Evolutionary conservation across 148 eudicot species (phyloP).

Genomic region (Amaranthus palmeri): DNA sequence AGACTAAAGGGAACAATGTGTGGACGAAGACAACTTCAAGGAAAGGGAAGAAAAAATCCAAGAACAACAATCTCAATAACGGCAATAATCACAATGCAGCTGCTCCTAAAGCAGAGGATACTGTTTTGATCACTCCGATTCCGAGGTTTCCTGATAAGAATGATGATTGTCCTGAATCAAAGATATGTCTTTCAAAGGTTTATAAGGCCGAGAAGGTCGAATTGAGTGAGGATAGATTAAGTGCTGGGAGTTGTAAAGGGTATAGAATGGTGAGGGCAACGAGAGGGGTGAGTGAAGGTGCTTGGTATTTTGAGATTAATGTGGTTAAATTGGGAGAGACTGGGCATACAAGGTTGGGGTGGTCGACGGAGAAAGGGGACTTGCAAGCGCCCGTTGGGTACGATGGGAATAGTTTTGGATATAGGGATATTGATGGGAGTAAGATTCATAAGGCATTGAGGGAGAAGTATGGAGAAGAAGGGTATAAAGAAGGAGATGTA

Average conservation of each 20-base stretch:
- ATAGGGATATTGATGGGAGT: conserved; percentile 93
- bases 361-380: conserved; percentile 93
- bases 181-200: conserved; percentile 68
- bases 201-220: conserved; percentile 95
- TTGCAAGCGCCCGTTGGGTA: conserved; percentile 98
- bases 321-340: conserved; percentile 71
- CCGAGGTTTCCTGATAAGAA: conserved; percentile 68
- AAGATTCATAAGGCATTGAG: conserved; percentile 93
- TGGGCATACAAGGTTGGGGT: conserved; percentile 89
- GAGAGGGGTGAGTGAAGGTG: conserved; percentile 74
- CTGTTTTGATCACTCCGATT: conserved; percentile 55
- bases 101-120: conserved; percentile 37
- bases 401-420: conserved; percentile 86
- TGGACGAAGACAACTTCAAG: conserved; percentile 35
- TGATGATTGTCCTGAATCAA: conserved; percentile 56
- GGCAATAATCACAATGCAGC: conserved; percentile 29
- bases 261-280: conserved; percentile 99
- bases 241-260: conserved; percentile 81
- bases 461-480: conserved; percentile 82
- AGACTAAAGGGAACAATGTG: conserved; percentile 22
- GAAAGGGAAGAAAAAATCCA: conserved; percentile 45
- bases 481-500: conserved; percentile 89
- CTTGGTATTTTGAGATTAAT: conserved; percentile 91
- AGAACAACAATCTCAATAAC: conserved; percentile 51
- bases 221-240: conserved; percentile 73